These are phyloP conservation scores for Manihot esculenta DNA, from an alignment of 441 rosid species.

Conservation along the genomic window DNA sequence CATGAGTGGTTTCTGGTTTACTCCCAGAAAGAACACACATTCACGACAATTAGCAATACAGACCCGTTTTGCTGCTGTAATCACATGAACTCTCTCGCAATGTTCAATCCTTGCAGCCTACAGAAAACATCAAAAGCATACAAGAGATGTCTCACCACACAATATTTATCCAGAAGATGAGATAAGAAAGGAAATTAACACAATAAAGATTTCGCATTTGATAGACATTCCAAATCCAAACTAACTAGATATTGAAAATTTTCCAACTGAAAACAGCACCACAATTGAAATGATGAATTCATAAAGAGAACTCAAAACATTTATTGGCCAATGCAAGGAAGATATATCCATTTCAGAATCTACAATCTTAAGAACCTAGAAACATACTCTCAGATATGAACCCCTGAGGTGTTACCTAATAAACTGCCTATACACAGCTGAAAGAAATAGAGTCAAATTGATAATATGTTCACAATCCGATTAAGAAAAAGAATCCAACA, in stretches of 20 bases:
- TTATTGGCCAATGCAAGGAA: conserved; percentile 5
- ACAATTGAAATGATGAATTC: not conserved
- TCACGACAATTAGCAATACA: conserved; percentile 98
- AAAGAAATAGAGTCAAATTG: not conserved
- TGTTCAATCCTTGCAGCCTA: conserved; percentile 97
- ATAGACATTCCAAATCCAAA: not conserved
- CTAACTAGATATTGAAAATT: not conserved
- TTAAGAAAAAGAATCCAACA: not conserved
- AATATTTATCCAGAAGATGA: not conserved
- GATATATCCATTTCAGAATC: conserved; percentile 1
- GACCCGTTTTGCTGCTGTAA: conserved; percentile 80
- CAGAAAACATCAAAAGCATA: conserved; percentile 22
- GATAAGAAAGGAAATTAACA: not conserved
- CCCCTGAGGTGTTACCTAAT: not conserved
- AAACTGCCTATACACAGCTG: not conserved
- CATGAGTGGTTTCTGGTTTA: conserved; percentile 92
- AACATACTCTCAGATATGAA: not conserved
- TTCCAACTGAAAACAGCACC: not conserved
- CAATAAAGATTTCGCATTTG: not conserved
- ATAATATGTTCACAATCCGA: not conserved
- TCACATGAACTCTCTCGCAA: conserved; percentile 98
- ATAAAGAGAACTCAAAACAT: not conserved
- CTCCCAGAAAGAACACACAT: conserved; percentile 95
- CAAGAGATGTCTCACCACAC: conserved; percentile 2
- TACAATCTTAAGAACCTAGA: conserved; percentile 4